Evolutionary conservation across 2,329 filamentous ascomycete species (phyloP).

Genomic region (Orbilia oligospora): DNA sequence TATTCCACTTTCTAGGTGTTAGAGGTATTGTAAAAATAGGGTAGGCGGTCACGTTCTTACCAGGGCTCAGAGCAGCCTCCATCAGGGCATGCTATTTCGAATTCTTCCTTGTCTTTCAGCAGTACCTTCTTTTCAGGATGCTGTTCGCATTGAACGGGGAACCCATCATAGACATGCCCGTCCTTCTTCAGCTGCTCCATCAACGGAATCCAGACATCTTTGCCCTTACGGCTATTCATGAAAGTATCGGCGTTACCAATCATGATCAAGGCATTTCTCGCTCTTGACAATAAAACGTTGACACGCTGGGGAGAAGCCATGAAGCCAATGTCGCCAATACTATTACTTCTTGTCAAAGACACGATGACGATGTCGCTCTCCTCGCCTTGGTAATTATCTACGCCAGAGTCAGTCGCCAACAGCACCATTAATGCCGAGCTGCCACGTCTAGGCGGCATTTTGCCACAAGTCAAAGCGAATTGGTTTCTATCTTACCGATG

Average conservation of each 20-base stretch:
- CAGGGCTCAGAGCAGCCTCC: conserved; percentile 78
- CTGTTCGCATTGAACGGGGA: conserved; percentile 74
- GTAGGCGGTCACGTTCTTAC: conserved; percentile 67
- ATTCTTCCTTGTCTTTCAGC: conserved; percentile 72
- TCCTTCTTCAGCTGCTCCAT: conserved; percentile 72
- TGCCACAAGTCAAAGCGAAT: conserved; percentile 6
- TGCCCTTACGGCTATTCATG: conserved; percentile 73
- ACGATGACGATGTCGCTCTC: conserved; percentile 80
- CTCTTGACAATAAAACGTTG: conserved; percentile 79
- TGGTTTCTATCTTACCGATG: conserved; percentile 72
- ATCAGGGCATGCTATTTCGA: conserved; percentile 76
- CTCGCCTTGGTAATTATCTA: conserved; percentile 84
- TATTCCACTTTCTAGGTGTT: conserved; percentile 67
- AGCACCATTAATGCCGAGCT: conserved; percentile 32
- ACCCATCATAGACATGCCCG: conserved; percentile 73
- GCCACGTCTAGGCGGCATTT: conserved; percentile 15
- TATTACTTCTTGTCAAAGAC: conserved; percentile 78
- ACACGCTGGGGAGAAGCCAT: conserved; percentile 71
- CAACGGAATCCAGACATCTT: conserved; percentile 73
- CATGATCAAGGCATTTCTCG: conserved; percentile 77
- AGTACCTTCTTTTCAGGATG: conserved; percentile 72
- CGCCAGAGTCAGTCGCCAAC: conserved; percentile 16
- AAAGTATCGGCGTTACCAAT: conserved; percentile 79
- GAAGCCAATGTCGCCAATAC: conserved; percentile 77
- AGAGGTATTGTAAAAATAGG: conserved; percentile 36